Evolutionary conservation across 306 rosid species (phyloP), one percentile per base, ranked within the genome.

Genomic region (Quercus mongolica): DNA sequence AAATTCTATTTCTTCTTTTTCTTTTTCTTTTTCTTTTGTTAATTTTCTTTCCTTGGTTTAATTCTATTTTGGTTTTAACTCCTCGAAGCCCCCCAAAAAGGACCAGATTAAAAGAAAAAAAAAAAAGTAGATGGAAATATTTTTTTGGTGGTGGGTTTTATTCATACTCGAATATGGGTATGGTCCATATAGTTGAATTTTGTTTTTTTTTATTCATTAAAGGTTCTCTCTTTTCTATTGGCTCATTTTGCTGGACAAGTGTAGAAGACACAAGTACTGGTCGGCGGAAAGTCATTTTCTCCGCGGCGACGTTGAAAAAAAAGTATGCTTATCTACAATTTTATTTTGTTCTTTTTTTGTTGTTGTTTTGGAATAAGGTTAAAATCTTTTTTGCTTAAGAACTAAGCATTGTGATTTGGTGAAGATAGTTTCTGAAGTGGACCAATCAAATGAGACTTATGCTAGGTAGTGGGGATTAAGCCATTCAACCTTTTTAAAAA

Each of bases 121-220:
- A 33, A 4, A 19, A 20, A 31, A 33, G 17, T 33, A 9, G 19
- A 20, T 1, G 49, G 77, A 77, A 41, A 70, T 57, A 52, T 79
- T 70, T 31, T 82, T 76, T 81, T 57, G 71, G 65, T 26, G 80
- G 71, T 78, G 56, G 86, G 79, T 74, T 73, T 6, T 65, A 64
- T 56, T 71, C 25, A 38, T 56, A 83, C 25, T 76, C 80, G 82
- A 81, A 80, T 72, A 55, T 87, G 76, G 84, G 78, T 72, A 49
- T 59, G 79, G 83, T 52, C 69, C 44, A 31, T 55, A 75, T 56
- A 56, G 72, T 73, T 81, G 78, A 59, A 75, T 52, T 33, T 49
- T 12, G 62, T n/a, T 21, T 1, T 61, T 82, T 72, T 71, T 63
- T 31, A 7, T 69, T 35, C 6, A 41, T 71, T 25, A 2, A 8